Conservation (phyloP, 129 eudicot species). For the carrot (Daucus carota) region DH1_v3.0 NC_030385.2:2423001-2423500, state of each 20-base stretch:
- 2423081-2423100: too few relatives aligned
- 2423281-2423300: background rate
- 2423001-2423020: too few relatives aligned
- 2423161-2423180: too few relatives aligned
- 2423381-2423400: background rate
- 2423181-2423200: too few relatives aligned
- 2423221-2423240: background rate
- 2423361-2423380: background rate
- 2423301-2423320: background rate
- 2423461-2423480: constrained; percentile 74
- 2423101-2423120: too few relatives aligned
- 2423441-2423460: constrained; percentile 94
- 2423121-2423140: too few relatives aligned
- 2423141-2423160: too few relatives aligned
- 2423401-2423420: background rate
- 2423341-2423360: background rate
- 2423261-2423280: background rate
- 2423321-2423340: background rate
- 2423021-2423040: too few relatives aligned
- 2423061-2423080: too few relatives aligned
- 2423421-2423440: constrained; percentile 67
- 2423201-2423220: too few relatives aligned
- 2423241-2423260: background rate
- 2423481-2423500: constrained; percentile 77
- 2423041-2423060: too few relatives aligned